These are phyloP conservation scores for Eucalyptus cloeziana DNA, from an alignment of 345 rosid genomes.

Conservation along the genomic window DNA sequence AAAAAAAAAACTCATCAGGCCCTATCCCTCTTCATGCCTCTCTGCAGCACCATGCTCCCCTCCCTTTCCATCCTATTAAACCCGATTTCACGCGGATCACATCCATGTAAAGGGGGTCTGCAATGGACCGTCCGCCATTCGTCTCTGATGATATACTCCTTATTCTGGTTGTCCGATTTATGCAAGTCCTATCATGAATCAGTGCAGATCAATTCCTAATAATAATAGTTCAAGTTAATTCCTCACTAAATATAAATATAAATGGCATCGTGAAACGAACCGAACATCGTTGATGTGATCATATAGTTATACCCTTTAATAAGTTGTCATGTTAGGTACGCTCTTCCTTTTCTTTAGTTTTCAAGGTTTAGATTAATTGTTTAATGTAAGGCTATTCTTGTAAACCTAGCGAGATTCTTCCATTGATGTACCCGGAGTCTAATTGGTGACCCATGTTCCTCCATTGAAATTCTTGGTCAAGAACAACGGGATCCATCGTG, in stretches of 20 bases:
- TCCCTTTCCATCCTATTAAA: not conserved
- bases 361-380: not conserved
- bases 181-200: not conserved
- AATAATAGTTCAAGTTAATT: not conserved
- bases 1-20: not conserved
- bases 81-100: not conserved
- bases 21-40: not conserved
- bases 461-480: not conserved
- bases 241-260: not conserved
- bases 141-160: not conserved
- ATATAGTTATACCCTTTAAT: not conserved
- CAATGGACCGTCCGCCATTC: not conserved
- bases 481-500: not conserved
- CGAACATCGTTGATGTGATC: fast-evolving
- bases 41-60: not conserved
- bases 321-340: not conserved
- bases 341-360: not conserved
- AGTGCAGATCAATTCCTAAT: not conserved
- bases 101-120: not conserved
- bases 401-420: not conserved
- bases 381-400: not conserved
- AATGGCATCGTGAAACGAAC: not conserved
- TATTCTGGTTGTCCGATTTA: not conserved
- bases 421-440: not conserved
- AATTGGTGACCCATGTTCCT: not conserved